Conservation (phyloP, 768 basidiomycete species). For the Leccinum arenicola region DNA sequence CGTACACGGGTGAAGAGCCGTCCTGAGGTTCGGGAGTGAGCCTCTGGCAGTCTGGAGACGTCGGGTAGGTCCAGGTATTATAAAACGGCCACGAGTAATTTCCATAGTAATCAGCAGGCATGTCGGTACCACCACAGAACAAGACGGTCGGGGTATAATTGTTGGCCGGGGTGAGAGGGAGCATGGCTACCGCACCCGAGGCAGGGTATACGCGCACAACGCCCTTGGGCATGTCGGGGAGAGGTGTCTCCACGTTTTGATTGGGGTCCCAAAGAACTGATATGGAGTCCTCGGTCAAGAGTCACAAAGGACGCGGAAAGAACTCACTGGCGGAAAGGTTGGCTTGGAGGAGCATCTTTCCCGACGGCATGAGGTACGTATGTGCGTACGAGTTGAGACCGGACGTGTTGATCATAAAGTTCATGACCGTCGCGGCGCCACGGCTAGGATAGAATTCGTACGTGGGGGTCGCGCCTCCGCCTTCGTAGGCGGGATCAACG, state of each 20-base stretch:
- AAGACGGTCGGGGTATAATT: conserved; percentile 82
- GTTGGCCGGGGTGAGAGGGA: conserved; percentile 87
- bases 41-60: conserved; percentile 72
- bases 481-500: conserved; percentile 55
- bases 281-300: conserved; percentile 9
- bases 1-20: conserved; percentile 57
- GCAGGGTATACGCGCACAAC: conserved; percentile 87
- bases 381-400: conserved; percentile 79
- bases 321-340: conserved; percentile 67
- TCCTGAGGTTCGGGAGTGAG: conserved; percentile 84
- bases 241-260: conserved; percentile 53
- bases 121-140: conserved; percentile 88
- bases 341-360: conserved; percentile 76
- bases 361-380: conserved; percentile 69
- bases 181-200: conserved; percentile 84
- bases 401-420: conserved; percentile 68
- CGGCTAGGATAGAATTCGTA: conserved; percentile 78
- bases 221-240: conserved; percentile 70
- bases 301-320: neutral
- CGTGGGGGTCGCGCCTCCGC: conserved; percentile 70
- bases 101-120: conserved; percentile 71
- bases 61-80: conserved; percentile 71
- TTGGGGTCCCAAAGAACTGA: conserved; percentile 51
- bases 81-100: conserved; percentile 71
- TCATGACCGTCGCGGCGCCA: conserved; percentile 47